Percentiles rank a stretch among this genome's conserved stretches.
Evolutionary conservation across 371 early-diverging fungal genomes (phyloP).

Genomic region (Rhizopus sp.): DNA sequence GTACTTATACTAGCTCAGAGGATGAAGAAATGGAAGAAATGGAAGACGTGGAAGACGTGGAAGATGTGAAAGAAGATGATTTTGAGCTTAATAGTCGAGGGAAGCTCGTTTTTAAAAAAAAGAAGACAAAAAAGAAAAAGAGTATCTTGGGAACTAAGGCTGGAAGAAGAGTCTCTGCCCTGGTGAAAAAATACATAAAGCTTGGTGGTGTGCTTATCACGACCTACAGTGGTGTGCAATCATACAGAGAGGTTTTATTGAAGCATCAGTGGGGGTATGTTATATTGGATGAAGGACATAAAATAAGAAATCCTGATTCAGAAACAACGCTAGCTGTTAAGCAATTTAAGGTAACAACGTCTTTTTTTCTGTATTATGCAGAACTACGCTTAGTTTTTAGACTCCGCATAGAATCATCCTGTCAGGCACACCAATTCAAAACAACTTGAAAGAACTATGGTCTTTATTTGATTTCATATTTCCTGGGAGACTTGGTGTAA

Average conservation of each 20-base stretch:
- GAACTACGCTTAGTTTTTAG: slow-evolving; percentile 25
- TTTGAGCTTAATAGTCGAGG: slow-evolving; percentile 36
- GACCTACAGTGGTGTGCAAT: slow-evolving; percentile 83
- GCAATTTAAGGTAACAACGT: slow-evolving; percentile 54
- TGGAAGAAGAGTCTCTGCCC: slow-evolving; percentile 34
- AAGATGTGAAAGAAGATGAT: slow-evolving; percentile 49
- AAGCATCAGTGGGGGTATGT: slow-evolving; percentile 85
- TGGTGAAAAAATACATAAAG: slow-evolving; percentile 38
- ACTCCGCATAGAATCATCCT: slow-evolving; percentile 90
- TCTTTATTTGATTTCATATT: slow-evolving; percentile 94
- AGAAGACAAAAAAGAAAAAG: slow-evolving; percentile 25
- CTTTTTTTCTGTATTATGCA: neutral
- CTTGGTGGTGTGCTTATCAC: slow-evolving; percentile 84
- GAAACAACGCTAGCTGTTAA: slow-evolving; percentile 89
- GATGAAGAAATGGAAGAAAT: slow-evolving; percentile 24
- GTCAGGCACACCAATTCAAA: slow-evolving; percentile 99
- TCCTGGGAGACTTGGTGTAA: slow-evolving; percentile 91
- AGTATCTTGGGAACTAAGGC: slow-evolving; percentile 40
- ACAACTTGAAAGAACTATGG: slow-evolving; percentile 97
- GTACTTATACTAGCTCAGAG: slow-evolving; percentile 9
- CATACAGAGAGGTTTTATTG: slow-evolving; percentile 66
- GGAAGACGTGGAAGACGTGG: slow-evolving; percentile 7
- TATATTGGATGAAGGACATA: slow-evolving; percentile 98
- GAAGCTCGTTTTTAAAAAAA: slow-evolving; percentile 17
- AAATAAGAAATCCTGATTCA: slow-evolving; percentile 95